Evolutionary conservation across 441 rosid genomes (phyloP).

Genomic region (Adansonia grandidieri): DNA sequence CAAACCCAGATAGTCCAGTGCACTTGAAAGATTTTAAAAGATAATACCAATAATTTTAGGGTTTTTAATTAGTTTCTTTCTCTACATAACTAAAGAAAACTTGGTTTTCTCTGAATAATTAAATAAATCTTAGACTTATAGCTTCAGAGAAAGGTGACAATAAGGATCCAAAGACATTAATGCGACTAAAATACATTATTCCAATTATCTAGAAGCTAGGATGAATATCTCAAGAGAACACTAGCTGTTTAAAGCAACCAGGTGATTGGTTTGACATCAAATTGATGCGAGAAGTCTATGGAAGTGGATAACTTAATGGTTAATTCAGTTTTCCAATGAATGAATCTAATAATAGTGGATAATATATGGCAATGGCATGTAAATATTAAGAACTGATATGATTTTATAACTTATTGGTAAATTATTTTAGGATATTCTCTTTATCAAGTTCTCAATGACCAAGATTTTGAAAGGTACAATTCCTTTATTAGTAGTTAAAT

Average conservation of each 20-base stretch:
- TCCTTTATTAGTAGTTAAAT: background rate
- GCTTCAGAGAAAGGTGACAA: background rate
- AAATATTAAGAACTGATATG: constrained; percentile 1
- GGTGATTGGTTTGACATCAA: background rate
- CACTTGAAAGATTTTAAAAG: constrained; percentile 3
- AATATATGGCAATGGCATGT: background rate
- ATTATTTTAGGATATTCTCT: background rate
- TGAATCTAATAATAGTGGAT: background rate
- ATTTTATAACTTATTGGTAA: background rate
- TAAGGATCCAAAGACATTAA: background rate
- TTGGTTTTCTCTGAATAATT: background rate
- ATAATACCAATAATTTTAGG: background rate
- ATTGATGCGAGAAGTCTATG: constrained; percentile 6
- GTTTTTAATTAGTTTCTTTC: background rate
- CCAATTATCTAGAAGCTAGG: background rate
- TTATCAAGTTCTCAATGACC: background rate
- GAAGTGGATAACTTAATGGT: background rate
- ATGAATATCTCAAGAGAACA: constrained; percentile 8
- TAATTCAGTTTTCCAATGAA: background rate
- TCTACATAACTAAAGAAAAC: background rate
- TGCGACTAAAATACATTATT: constrained; percentile 2
- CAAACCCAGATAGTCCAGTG: constrained; percentile 14
- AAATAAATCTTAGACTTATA: background rate
- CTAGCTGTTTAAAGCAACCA: background rate
- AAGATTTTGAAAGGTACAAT: background rate